phyloP scores from a whole-genome alignment of 2,329 filamentous ascomycete species.

The Capronia americana region DNA sequence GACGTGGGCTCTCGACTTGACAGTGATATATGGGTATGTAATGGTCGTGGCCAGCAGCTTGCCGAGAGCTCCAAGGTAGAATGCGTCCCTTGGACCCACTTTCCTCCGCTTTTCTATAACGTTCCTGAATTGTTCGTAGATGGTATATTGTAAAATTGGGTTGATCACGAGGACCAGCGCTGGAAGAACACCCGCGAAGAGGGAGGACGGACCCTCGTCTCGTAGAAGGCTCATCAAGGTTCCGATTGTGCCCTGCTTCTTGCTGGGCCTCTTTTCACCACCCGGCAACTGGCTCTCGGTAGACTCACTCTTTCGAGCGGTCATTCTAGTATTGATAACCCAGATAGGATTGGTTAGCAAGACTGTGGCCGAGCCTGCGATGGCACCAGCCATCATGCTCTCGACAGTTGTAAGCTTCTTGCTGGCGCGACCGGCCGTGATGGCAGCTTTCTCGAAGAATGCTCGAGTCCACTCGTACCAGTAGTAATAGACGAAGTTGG shows the following conservation, averaged over 20 bases:
- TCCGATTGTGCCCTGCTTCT: constrained; percentile 74
- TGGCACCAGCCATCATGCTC: constrained; percentile 91
- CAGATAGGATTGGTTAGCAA: constrained; percentile 98
- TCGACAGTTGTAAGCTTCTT: constrained; percentile 89
- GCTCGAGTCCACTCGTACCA: constrained; percentile 97
- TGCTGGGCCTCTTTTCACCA: constrained; percentile 53
- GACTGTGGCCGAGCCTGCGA: constrained; percentile 93
- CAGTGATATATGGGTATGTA: constrained; percentile 98
- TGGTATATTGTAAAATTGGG: constrained; percentile 96
- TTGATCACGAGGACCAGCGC: constrained; percentile 95
- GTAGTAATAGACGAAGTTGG: constrained; percentile 99
- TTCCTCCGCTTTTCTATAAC: constrained; percentile 75
- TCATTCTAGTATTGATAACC: constrained; percentile 99
- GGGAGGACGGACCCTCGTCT: constrained; percentile 81
- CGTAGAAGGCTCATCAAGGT: constrained; percentile 80
- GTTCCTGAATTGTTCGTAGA: constrained; percentile 99
- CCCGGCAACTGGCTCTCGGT: constrained; percentile 48
- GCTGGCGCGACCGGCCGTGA: constrained; percentile 72
- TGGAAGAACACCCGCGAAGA: constrained; percentile 92
- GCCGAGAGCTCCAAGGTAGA: constrained; percentile 87
- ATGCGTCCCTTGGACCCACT: constrained; percentile 84
- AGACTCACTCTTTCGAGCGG: constrained; percentile 74
- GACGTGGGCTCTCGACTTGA: constrained; percentile 98
- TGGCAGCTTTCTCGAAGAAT: constrained; percentile 78
- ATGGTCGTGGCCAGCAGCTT: constrained; percentile 93